phyloP scores from a whole-genome alignment of 202 grass and related monocot species.

The Panicum virgatum region DNA sequence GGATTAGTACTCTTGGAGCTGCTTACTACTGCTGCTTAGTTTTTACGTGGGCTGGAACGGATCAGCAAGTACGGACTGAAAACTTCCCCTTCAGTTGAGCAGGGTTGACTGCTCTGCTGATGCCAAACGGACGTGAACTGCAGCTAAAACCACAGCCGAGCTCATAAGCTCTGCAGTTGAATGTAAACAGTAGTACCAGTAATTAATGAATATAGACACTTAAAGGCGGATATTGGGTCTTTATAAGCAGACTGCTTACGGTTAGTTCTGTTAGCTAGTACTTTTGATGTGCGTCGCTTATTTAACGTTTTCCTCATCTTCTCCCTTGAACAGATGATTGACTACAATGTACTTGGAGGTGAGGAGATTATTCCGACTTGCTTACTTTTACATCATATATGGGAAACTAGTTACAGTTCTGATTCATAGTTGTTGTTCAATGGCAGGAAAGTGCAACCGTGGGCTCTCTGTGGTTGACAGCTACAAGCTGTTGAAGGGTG shows the following conservation, averaged over 20 bases:
- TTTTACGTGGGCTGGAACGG: background rate
- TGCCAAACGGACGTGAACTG: background rate
- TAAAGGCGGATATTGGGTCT: constrained; percentile 3
- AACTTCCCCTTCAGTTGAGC: background rate
- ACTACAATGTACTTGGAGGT: constrained; percentile 98
- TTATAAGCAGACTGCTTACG: background rate
- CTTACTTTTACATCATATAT: background rate
- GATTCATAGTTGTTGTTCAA: constrained; percentile 15
- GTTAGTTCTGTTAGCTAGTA: background rate
- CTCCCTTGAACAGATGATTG: constrained; percentile 71
- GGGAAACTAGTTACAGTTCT: background rate
- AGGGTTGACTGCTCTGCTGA: background rate
- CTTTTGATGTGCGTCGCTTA: background rate
- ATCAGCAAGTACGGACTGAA: background rate
- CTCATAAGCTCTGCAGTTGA: constrained; percentile 8
- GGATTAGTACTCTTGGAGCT: background rate
- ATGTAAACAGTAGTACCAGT: background rate
- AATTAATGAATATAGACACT: background rate
- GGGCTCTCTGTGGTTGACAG: constrained; percentile 78
- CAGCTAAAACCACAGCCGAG: background rate
- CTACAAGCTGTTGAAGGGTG: constrained; percentile 72
- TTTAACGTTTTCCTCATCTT: background rate
- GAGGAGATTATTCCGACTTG: constrained; percentile 30
- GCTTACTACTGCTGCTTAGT: background rate
- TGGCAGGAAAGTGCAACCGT: constrained; percentile 69